phyloP scores from a whole-genome alignment of 768 basidiomycete genomes.

The Kwoniella europaea region DNA sequence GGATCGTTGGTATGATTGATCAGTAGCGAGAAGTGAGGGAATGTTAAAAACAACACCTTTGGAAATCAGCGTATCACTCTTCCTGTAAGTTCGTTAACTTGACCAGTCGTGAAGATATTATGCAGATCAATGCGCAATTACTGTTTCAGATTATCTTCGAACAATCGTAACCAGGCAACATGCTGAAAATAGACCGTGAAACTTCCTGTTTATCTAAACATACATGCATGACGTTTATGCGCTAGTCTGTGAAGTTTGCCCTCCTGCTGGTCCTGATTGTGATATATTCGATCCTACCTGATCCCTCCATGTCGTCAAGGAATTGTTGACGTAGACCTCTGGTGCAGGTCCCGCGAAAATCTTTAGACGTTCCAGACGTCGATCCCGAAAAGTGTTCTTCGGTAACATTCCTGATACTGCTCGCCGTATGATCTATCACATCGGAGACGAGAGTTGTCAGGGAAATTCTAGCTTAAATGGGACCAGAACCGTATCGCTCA shows the following conservation, averaged over 20 bases:
- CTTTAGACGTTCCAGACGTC: conserved; percentile 81
- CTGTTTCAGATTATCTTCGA: neutral
- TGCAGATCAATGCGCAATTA: neutral
- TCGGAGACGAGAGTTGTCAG: neutral
- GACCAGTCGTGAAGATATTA: neutral
- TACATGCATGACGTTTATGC: neutral
- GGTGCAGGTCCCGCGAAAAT: conserved; percentile 72
- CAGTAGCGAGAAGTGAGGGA: neutral
- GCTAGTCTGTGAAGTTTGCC: neutral
- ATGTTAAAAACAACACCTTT: neutral
- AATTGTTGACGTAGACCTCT: conserved; percentile 29
- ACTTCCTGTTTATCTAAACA: neutral
- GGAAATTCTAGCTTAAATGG: neutral
- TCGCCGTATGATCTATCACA: conserved; percentile 80
- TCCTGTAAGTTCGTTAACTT: neutral
- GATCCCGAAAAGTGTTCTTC: conserved; percentile 92
- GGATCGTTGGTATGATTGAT: neutral
- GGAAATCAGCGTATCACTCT: neutral
- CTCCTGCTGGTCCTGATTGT: neutral
- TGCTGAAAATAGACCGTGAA: neutral
- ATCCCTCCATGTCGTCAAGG: conserved; percentile 44
- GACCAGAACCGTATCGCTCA: conserved; percentile 58
- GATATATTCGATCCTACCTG: neutral
- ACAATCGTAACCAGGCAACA: neutral
- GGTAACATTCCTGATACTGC: conserved; percentile 99